These are phyloP conservation scores for Phlebiopsis gigantea DNA, from an alignment of 768 basidiomycete genomes.

Conservation along the genomic window DNA sequence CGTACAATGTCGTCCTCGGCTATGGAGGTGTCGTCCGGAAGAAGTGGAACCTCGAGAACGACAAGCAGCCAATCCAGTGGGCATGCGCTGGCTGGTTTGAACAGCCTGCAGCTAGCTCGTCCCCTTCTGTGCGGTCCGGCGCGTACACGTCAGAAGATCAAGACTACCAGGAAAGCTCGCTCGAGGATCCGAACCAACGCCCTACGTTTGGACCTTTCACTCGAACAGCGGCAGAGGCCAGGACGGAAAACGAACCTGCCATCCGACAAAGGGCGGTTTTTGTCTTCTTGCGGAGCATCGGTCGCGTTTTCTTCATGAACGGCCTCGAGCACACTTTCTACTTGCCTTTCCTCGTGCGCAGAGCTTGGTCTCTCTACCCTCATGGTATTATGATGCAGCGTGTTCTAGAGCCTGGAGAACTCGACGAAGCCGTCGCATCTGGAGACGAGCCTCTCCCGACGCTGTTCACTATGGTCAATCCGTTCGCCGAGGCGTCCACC, in stretches of 20 bases:
- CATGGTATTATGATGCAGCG: constrained; percentile 79
- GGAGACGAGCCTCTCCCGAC: constrained; percentile 73
- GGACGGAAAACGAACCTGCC: constrained; percentile 34
- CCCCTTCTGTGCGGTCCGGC: constrained; percentile 19
- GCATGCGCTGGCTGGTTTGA: constrained; percentile 76
- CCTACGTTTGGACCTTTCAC: constrained; percentile 38
- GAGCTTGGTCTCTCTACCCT: constrained; percentile 73
- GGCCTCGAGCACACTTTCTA: constrained; percentile 75
- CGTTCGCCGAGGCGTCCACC: constrained; percentile 68
- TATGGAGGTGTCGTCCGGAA: constrained; percentile 63
- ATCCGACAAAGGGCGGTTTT: constrained; percentile 57
- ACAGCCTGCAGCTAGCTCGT: constrained; percentile 34
- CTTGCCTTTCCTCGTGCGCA: constrained; percentile 74
- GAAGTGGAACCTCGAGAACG: constrained; percentile 71
- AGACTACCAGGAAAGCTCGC: constrained; percentile 20
- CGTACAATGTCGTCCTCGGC: constrained; percentile 54
- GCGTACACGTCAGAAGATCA: constrained; percentile 24
- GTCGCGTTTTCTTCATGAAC: constrained; percentile 64
- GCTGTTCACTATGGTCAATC: constrained; percentile 72
- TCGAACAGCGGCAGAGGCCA: constrained; percentile 25
- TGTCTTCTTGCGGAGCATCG: constrained; percentile 72
- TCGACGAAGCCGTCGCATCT: constrained; percentile 58
- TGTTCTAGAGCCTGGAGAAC: constrained; percentile 59
- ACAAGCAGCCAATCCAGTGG: constrained; percentile 69
- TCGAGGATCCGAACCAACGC: constrained; percentile 22